phyloP scores from a whole-genome alignment of 2,329 filamentous ascomycete species.

The Pseudogymnoascus sp. region DNA sequence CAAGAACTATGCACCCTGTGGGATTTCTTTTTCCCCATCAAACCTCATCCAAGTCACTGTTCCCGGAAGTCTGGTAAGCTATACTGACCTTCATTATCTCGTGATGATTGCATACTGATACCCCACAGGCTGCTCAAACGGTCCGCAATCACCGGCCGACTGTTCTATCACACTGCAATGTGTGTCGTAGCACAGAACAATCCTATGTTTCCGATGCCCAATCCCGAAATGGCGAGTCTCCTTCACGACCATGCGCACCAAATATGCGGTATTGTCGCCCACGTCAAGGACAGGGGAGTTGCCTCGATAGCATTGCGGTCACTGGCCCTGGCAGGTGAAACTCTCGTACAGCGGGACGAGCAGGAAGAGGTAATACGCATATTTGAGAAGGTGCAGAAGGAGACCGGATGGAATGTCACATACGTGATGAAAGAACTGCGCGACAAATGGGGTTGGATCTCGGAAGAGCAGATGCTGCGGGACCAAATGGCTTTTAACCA shows the following conservation, averaged over 20 bases:
- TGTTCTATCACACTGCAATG: constrained; percentile 86
- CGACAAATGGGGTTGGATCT: constrained; percentile 67
- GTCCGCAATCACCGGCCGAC: constrained; percentile 69
- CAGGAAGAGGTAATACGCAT: constrained; percentile 77
- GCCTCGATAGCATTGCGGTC: constrained; percentile 73
- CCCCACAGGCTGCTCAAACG: constrained; percentile 67
- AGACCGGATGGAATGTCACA: constrained; percentile 72
- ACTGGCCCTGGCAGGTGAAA: constrained; percentile 69
- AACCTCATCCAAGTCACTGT: constrained; percentile 63
- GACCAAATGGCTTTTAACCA: constrained; percentile 13
- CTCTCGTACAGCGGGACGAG: constrained; percentile 60
- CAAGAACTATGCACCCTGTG: constrained; percentile 80
- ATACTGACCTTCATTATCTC: background rate
- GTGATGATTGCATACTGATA: constrained; percentile 21
- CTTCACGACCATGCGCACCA: constrained; percentile 72
- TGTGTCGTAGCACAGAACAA: constrained; percentile 75
- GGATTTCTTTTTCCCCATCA: constrained; percentile 66
- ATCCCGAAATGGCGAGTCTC: constrained; percentile 58
- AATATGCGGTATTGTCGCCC: constrained; percentile 83
- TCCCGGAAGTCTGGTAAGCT: constrained; percentile 77
- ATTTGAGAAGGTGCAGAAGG: constrained; percentile 65
- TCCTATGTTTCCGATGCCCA: constrained; percentile 47
- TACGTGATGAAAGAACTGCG: constrained; percentile 68
- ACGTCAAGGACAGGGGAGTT: constrained; percentile 74
- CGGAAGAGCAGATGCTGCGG: constrained; percentile 26